Evolutionary conservation across 1,284 basidiomycete species (phyloP).

Genomic region (Puccinia sorghi): DNA sequence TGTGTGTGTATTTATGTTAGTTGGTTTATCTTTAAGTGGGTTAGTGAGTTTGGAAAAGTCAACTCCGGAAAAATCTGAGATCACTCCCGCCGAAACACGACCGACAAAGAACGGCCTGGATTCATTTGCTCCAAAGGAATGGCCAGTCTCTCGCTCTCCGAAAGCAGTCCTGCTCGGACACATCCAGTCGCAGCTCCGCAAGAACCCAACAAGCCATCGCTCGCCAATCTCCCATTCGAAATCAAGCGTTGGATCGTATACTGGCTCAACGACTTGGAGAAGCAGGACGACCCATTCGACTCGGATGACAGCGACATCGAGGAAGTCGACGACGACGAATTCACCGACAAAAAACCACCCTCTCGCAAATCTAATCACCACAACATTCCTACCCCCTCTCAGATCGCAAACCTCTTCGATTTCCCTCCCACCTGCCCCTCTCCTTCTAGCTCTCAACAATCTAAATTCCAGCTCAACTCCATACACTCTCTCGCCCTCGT

Average conservation of each 20-base stretch:
- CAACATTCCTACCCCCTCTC: not conserved
- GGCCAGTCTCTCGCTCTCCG: not conserved
- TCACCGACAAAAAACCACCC: not conserved
- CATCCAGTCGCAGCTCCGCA: not conserved
- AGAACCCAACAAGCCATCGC: not conserved
- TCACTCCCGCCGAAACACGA: not conserved
- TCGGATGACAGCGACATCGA: slow-evolving; percentile 32
- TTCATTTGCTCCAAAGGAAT: slow-evolving; percentile 3
- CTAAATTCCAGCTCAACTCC: not conserved
- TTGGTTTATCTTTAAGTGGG: too few species aligned
- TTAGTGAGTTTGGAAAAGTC: too few species aligned
- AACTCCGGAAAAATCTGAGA: not conserved
- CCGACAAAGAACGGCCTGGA: not conserved
- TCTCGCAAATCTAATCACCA: not conserved
- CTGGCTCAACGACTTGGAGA: slow-evolving; percentile 1
- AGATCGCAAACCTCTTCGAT: not conserved
- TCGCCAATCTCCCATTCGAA: slow-evolving; percentile 14
- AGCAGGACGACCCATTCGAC: slow-evolving; percentile 11
- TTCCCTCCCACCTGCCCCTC: not conserved
- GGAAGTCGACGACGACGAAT: slow-evolving; percentile 33
- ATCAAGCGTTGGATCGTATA: slow-evolving; percentile 25
- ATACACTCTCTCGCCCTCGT: slow-evolving; percentile 5
- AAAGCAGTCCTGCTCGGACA: not conserved
- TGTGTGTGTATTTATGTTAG: too few species aligned
- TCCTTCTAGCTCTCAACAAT: not conserved